phyloP scores from a whole-genome alignment of 495 filamentous ascomycete genomes.

The Daldinia caldariorum region DNA sequence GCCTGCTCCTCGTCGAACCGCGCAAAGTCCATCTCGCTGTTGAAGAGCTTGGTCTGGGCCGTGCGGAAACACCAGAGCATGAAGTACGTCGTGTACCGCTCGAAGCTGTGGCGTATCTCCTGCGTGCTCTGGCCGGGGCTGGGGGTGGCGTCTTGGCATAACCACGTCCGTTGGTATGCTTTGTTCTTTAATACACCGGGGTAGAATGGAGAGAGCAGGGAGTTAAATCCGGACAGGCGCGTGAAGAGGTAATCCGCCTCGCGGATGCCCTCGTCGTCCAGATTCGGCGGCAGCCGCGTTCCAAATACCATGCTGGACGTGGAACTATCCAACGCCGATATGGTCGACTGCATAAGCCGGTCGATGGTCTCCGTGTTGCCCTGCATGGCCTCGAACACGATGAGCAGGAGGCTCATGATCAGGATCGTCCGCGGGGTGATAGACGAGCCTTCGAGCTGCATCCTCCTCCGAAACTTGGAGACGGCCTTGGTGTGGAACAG shows the following conservation, averaged over 20 bases:
- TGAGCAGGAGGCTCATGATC: conserved; percentile 30
- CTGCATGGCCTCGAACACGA: conserved; percentile 36
- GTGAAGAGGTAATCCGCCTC: conserved; percentile 32
- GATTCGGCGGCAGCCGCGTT: background rate
- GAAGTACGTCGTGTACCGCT: conserved; percentile 23
- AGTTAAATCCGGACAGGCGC: conserved; percentile 23
- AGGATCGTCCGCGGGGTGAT: conserved; percentile 27
- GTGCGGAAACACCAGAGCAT: conserved; percentile 26
- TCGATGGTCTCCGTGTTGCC: conserved; percentile 34
- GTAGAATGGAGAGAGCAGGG: conserved; percentile 25
- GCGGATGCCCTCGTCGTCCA: conserved; percentile 31
- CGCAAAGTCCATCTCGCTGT: background rate
- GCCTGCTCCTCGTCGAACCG: conserved; percentile 20
- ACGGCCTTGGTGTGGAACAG: conserved; percentile 30
- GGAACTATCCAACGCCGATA: conserved; percentile 17
- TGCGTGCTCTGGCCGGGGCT: background rate
- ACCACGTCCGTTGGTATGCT: conserved; percentile 6
- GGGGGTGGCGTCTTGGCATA: background rate
- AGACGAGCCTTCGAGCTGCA: conserved; percentile 16
- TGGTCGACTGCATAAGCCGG: conserved; percentile 17
- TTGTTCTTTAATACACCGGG: conserved; percentile 6
- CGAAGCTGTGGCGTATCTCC: conserved; percentile 19
- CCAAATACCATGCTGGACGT: background rate
- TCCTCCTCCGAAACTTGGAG: conserved; percentile 26
- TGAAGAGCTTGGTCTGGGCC: background rate